Base-by-base conservation (phyloP, 176 grass and related monocot species). In the Lolium perenne region DNA sequence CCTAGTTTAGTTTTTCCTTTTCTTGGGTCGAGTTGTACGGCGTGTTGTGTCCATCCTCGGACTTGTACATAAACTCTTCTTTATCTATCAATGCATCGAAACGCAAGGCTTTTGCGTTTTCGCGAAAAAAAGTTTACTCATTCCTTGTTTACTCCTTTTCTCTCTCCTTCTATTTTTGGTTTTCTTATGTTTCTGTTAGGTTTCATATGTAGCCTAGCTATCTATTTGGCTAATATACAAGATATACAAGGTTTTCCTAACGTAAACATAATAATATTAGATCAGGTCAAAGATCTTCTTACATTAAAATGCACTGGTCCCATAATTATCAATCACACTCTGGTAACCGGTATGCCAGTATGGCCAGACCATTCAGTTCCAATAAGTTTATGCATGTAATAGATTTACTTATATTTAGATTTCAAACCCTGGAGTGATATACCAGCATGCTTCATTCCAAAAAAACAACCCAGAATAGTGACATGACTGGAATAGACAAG, bases 211-310 rank as follows among this genome's bases (percentile, higher is more conserved):
- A 35, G 32, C 32, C 32, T 35, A 35, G 32, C 32, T 35, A 35
- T 35, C 32, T 35, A 35, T 35, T 35, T 35, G 32, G 32, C 32
- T 35, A 70, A 53, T 51, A 81, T 63, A 47, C 59, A 66, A 81
- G 9, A 11, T 81, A 38, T 32, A 82, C 8, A 15, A 69, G 8
- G 15, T 48, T 16, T 40, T 43, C 25, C 61, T 65, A 64, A 29
- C 21, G n/a, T 35, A 68, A 81, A 81, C 35, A 79, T 60, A 78
- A 59, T 5, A n/a, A 38, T 18, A 78, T 59, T 11, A 14, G 38
- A 60, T 22, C 76, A 60, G 38, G 58, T 78, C 60, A 13, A 61
- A 35, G 32, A 23, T 43, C 41, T 43, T 56, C 56, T 46, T 62
- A 61, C 38, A 45, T 20, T 25, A 45, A 56, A 79, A 41, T 47